Evolutionary conservation across 2,329 filamentous ascomycete species (phyloP), one percentile per base, ranked within the genome.

Genomic region (Ciborinia camelliae): DNA sequence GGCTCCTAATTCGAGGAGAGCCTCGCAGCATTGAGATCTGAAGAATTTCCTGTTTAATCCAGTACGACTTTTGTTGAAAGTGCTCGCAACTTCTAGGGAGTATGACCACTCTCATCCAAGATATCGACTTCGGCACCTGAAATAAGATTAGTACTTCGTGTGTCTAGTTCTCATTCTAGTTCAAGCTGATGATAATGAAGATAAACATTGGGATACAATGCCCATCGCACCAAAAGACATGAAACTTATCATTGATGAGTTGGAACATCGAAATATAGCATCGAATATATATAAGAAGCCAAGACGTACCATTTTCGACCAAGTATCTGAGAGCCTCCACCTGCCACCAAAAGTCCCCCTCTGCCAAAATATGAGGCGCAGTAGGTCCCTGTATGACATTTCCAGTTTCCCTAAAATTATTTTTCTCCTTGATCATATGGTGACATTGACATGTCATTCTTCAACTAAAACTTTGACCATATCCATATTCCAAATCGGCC

Each of bases 381-480:
- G 60, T 64, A n/a, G 15, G 12, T 4, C 30, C 28, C 20, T 30
- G 18, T 9, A 41, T 26, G 15, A 35, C 14, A 18, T 47, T 45
- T n/a, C 8, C 37, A 26, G 48, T 26, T 37, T 51, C 23, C 0
- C 14, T 3, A 18, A 3, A 18, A 7, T 47, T 53, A 3, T 39
- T 48, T 67, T 50, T 39, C 32, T 48, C 52, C 43, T 61, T 8
- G 23, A 26, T 30, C 2, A 8, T n/a, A 3, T 45, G 35, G 20
- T 67, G 59, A 79, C 55, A 65, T 77, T 71, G 14, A 76, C 74
- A 1, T 65, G 66, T 23, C 75, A 74, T 23, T 71, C 72, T 32
- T 77, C 73, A 2, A 79, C 73, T 9, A 80, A 64, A 3, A 77
- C 51, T 14, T 73, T 72, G 1, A 78, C 68, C 4, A 77, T 70